These are phyloP conservation scores for Auricularia sp. DNA, from an alignment of 768 basidiomycete species.

Conservation along the genomic window DNA sequence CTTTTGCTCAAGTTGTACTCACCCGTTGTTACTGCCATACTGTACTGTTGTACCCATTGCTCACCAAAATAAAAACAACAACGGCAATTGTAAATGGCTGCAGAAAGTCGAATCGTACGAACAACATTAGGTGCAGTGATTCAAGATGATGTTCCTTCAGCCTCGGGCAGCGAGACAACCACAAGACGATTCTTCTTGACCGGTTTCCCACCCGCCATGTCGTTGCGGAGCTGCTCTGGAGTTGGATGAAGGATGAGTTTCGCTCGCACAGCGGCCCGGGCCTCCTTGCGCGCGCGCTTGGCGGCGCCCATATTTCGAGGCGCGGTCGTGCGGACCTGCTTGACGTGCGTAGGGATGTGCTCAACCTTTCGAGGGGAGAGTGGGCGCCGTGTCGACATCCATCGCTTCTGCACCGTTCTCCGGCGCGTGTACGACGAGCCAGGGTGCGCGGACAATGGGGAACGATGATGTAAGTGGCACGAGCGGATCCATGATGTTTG, in stretches of 20 bases:
- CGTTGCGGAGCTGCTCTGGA: background rate
- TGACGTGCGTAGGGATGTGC: slow-evolving; percentile 64
- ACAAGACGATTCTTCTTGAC: background rate
- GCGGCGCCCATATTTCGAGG: slow-evolving; percentile 71
- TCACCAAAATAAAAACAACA: background rate
- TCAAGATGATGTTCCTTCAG: background rate
- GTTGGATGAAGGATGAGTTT: slow-evolving; percentile 5
- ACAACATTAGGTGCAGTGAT: no score
- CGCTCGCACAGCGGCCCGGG: slow-evolving; percentile 38
- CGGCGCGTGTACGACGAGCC: slow-evolving; percentile 35
- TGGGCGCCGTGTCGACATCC: background rate
- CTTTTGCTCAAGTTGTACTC: no score
- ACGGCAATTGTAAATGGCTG: no score
- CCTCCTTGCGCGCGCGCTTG: slow-evolving; percentile 45
- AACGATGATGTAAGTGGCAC: slow-evolving; percentile 25
- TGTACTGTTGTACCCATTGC: background rate
- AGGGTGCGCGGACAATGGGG: slow-evolving; percentile 52
- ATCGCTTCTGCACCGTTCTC: slow-evolving; percentile 9
- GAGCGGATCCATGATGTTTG: slow-evolving; percentile 29
- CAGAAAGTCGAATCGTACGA: no score
- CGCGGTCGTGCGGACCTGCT: slow-evolving; percentile 66
- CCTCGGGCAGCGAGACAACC: background rate
- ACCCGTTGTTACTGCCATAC: no score
- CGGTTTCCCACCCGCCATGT: background rate
- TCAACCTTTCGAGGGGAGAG: background rate